phyloP scores from a whole-genome alignment of 768 basidiomycete genomes.

The Macrolepiota fuliginosa region DNA sequence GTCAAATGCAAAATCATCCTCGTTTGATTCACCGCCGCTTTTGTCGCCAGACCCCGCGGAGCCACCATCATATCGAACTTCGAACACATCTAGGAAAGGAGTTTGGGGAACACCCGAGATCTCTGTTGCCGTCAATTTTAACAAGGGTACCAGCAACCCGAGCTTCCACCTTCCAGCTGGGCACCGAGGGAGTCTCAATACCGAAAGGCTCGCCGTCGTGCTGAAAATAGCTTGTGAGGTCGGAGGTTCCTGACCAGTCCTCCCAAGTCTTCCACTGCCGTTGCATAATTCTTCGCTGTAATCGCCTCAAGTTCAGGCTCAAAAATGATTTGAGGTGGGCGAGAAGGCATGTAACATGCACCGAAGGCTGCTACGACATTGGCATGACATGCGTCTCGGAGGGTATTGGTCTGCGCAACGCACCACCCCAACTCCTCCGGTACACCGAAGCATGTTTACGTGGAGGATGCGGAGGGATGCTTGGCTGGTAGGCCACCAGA shows the following conservation, averaged over 20 bases:
- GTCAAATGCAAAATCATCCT: slow-evolving; percentile 66
- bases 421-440: slow-evolving; percentile 87
- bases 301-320: slow-evolving; percentile 58
- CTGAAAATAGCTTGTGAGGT: slow-evolving; percentile 73
- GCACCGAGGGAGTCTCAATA: slow-evolving; percentile 35
- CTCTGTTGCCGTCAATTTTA: slow-evolving; percentile 63
- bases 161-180: slow-evolving; percentile 66
- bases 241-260: slow-evolving; percentile 77
- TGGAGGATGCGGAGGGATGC: slow-evolving; percentile 86
- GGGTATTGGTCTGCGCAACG: slow-evolving; percentile 65
- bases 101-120: slow-evolving; percentile 66
- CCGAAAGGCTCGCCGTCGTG: slow-evolving; percentile 30
- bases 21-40: slow-evolving; percentile 47
- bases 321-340: slow-evolving; percentile 73
- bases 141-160: slow-evolving; percentile 81
- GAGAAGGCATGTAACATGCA: slow-evolving; percentile 67
- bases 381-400: slow-evolving; percentile 61
- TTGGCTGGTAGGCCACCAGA: slow-evolving; percentile 75
- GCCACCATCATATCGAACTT: slow-evolving; percentile 44
- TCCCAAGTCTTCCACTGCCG: slow-evolving; percentile 64
- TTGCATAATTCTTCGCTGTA: slow-evolving; percentile 28
- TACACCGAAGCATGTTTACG: slow-evolving; percentile 91
- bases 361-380: slow-evolving; percentile 87
- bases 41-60: slow-evolving; percentile 50
- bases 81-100: slow-evolving; percentile 78